A percentile compares a stretch with the other conserved stretches of the same genome.
These are phyloP conservation scores for Phialemoniopsis sp. DNA, from an alignment of 2,329 filamentous ascomycete species.

Conservation along the genomic window DNA sequence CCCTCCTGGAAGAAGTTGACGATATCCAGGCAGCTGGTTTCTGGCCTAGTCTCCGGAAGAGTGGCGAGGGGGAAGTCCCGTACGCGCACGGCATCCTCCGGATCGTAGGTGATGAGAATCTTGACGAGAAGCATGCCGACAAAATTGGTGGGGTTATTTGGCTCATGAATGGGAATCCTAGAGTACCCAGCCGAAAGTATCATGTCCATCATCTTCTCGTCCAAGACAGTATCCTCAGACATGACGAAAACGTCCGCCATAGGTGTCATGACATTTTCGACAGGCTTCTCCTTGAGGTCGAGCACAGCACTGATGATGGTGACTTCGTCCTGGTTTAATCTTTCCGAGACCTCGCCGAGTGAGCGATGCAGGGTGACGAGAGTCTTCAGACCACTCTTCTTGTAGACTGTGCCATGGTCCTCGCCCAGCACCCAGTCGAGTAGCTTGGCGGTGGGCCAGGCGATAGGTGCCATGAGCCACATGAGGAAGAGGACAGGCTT, in stretches of 20 bases:
- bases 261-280: conserved; percentile 95
- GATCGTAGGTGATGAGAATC: conserved; percentile 97
- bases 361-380: conserved; percentile 93
- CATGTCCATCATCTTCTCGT: conserved; percentile 90
- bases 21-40: conserved; percentile 96
- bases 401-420: conserved; percentile 95
- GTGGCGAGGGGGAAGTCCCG: conserved; percentile 90
- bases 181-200: conserved; percentile 95
- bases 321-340: conserved; percentile 94
- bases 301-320: conserved; percentile 97
- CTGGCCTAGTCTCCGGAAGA: conserved; percentile 87
- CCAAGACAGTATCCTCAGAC: conserved; percentile 89
- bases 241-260: conserved; percentile 97
- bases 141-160: conserved; percentile 81
- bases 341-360: conserved; percentile 78
- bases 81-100: conserved; percentile 83
- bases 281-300: conserved; percentile 92
- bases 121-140: conserved; percentile 98
- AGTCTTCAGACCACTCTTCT: conserved; percentile 96
- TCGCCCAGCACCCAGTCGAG: conserved; percentile 90
- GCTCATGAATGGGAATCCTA: conserved; percentile 87
- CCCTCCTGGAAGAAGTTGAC: conserved; percentile 99
- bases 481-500: conserved; percentile 83
- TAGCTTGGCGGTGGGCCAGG: conserved; percentile 93
- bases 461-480: conserved; percentile 85